Evolutionary conservation across 176 grass and related monocot species (phyloP), one percentile per base, ranked within the genome.

Genomic region (Cenchrus fungigraminus): DNA sequence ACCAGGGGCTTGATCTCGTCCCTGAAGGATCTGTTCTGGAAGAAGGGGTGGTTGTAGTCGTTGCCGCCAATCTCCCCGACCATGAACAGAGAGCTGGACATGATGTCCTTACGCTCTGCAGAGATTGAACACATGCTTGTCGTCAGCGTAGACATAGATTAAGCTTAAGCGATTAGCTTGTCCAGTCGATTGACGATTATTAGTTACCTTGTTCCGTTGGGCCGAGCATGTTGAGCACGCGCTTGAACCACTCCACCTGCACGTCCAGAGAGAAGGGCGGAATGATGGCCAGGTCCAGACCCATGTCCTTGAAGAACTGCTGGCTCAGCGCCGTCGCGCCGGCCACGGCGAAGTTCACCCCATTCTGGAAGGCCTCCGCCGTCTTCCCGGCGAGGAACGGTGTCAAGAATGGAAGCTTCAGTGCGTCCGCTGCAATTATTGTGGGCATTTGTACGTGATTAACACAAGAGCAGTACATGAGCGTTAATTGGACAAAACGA

Each of bases 1-100:
- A 90, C 78, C 5, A 87, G 55, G 28, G 85, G 78, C 52, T 44
- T 72, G 34, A 95, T 74, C 10, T 88, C 78, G 2, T 31, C 55
- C 0, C 19, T 29, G 55, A 88, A 88, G 12, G 78, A 72, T 22
- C 50, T 59, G 59, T 88, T 82, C 63, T 90, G 87, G 37, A 88
- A 65, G 28, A 95, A 63, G 17, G 40, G 82, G 22, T 92, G 78
- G 78, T 90, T 90, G 64, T 92, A 90, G 78, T 92, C 92, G 56
- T 95, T 95, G n/a, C 20, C 29, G 17, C 90, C 92, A 0, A 95
- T 83, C 77, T 88, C 88, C 25, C 92, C 87, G 45, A 92, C 2
- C 1, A 91, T 3, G 57, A 83, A 73, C 9, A 88, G 22, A 1
- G 86, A 88, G 47, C 32, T 83, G 9, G 54, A 19, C 80, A 83